Percentiles rank a stretch among this genome's conserved stretches.
These are phyloP conservation scores for Corinectria fuckeliana DNA, from an alignment of 2,329 filamentous ascomycete species.

Conservation along the genomic window DNA sequence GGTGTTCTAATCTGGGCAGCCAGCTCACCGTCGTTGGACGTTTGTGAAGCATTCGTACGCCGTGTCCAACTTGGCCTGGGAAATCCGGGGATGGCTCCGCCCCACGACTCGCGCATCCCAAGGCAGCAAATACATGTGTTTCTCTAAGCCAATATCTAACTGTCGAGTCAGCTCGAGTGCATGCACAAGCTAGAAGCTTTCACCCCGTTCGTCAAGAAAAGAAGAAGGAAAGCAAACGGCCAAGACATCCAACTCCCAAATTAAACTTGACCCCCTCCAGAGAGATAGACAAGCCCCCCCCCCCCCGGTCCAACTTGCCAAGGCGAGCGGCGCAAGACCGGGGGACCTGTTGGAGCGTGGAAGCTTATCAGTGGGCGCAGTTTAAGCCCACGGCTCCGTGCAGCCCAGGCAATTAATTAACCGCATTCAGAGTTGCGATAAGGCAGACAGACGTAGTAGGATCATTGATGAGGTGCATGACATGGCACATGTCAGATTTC, in stretches of 20 bases:
- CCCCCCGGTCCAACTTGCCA: constrained; percentile 26
- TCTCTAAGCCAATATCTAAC: background rate
- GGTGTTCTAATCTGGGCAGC: background rate
- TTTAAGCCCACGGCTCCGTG: constrained; percentile 32
- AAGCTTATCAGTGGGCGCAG: constrained; percentile 36
- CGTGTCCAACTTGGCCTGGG: background rate
- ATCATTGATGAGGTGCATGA: background rate
- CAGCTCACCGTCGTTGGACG: background rate
- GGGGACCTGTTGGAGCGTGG: constrained; percentile 28
- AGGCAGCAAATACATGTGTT: background rate
- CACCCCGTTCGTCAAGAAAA: background rate
- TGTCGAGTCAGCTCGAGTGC: background rate
- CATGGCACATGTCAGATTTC: constrained; percentile 1
- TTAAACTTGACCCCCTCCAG: background rate
- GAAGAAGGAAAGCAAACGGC: background rate
- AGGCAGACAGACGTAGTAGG: too few relatives aligned
- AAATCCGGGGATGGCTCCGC: constrained; percentile 19
- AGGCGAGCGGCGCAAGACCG: constrained; percentile 19
- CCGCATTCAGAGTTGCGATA: constrained; percentile 31
- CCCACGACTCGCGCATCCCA: constrained; percentile 1
- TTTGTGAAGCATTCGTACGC: background rate
- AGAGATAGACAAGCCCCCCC: background rate
- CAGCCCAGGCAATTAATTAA: too few relatives aligned
- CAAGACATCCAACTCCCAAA: too few relatives aligned
- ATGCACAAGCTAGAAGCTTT: too few relatives aligned